phyloP scores from a whole-genome alignment of 179 eudicot genomes.

The Spinacia oleracea region DNA sequence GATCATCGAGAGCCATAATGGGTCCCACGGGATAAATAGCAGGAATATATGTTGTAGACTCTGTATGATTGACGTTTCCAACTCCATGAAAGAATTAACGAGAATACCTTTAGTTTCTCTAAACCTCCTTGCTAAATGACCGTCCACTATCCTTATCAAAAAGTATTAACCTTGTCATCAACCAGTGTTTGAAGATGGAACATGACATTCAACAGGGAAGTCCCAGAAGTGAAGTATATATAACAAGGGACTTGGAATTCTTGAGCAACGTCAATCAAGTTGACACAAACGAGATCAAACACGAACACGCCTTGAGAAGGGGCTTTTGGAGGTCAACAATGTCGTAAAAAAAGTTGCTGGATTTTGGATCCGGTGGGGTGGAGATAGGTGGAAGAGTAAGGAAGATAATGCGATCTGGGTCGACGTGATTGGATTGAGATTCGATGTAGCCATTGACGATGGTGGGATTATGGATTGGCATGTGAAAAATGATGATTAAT shows the following conservation, averaged over 20 bases:
- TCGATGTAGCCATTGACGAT: conserved; percentile 4
- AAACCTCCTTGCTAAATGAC: no score
- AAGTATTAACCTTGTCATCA: neutral
- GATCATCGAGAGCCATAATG: conserved; percentile 24
- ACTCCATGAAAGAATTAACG: conserved; percentile 46
- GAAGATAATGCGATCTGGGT: conserved; percentile 5
- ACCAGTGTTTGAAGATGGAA: conserved; percentile 8
- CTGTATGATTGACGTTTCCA: conserved; percentile 29
- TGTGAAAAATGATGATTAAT: conserved; percentile 29
- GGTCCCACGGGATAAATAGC: conserved; percentile 51
- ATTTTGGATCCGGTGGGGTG: neutral
- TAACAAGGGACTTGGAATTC: no score
- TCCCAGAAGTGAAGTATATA: no score
- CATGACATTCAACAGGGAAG: neutral
- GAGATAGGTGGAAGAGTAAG: conserved; percentile 21
- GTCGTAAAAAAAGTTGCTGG: neutral
- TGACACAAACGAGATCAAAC: no score
- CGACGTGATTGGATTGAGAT: conserved; percentile 15
- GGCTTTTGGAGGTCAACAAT: no score
- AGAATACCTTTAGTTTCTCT: conserved; percentile 47
- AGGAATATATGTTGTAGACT: conserved; percentile 23
- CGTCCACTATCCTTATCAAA: neutral
- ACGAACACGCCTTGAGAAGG: no score
- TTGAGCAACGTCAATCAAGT: no score
- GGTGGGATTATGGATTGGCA: neutral